Evolutionary conservation across 139 green algal genomes (phyloP).

Genomic region (Yamagishiella unicocca): DNA sequence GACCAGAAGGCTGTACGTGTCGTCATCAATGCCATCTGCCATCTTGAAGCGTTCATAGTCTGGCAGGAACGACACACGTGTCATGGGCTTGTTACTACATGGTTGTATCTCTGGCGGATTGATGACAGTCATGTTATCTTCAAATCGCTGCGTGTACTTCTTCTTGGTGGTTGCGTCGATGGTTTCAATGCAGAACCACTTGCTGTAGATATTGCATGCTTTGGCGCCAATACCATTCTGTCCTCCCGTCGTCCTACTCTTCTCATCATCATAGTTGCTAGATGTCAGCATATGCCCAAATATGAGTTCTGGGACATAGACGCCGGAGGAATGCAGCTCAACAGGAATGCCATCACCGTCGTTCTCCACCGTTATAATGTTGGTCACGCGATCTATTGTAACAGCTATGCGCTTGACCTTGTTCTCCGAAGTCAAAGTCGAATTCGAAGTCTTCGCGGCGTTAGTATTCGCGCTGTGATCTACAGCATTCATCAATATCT

Average conservation of each 20-base stretch:
- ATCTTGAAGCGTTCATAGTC: slow-evolving; percentile 38
- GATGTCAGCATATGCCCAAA: slow-evolving; percentile 79
- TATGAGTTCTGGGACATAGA: slow-evolving; percentile 79
- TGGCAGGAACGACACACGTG: background rate
- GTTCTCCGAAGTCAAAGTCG: background rate
- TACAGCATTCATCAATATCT: slow-evolving; percentile 77
- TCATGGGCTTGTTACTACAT: slow-evolving; percentile 29
- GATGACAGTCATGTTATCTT: slow-evolving; percentile 72
- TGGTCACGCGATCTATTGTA: slow-evolving; percentile 33
- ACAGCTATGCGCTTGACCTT: slow-evolving; percentile 56
- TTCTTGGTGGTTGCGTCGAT: background rate
- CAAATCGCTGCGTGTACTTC: slow-evolving; percentile 14
- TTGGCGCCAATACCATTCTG: slow-evolving; percentile 51
- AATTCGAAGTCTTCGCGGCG: slow-evolving; percentile 51
- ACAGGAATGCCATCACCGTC: slow-evolving; percentile 70
- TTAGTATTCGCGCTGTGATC: slow-evolving; percentile 78
- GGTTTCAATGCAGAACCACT: slow-evolving; percentile 43
- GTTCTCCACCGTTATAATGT: slow-evolving; percentile 66
- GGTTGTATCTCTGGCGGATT: slow-evolving; percentile 67
- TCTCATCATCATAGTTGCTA: slow-evolving; percentile 78
- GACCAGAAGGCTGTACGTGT: slow-evolving; percentile 68
- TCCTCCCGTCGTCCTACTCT: slow-evolving; percentile 54
- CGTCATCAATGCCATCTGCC: slow-evolving; percentile 52
- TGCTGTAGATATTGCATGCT: slow-evolving; percentile 58
- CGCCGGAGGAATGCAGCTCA: slow-evolving; percentile 43